These are phyloP conservation scores for Filosporella fistucella DNA, from an alignment of 495 filamentous ascomycete species.

Conservation along the genomic window DNA sequence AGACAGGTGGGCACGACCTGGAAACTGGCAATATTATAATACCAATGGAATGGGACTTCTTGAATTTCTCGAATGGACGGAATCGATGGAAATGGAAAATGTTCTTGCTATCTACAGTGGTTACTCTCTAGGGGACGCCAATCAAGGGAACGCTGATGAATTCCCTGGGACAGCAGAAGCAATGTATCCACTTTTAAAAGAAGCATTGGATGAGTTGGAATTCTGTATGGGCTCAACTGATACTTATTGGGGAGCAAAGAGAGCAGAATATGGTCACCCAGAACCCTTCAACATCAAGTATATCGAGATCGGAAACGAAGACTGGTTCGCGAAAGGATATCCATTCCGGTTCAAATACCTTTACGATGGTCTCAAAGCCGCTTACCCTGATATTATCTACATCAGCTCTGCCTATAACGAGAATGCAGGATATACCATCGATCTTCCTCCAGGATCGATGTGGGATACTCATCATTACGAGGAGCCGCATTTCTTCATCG, in stretches of 20 bases:
- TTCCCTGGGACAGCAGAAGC: constrained; percentile 16
- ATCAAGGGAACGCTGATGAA: constrained; percentile 14
- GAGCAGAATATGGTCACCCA: constrained; percentile 11
- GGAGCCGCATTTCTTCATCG: constrained; percentile 39
- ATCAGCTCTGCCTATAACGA: constrained; percentile 28
- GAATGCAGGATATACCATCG: constrained; percentile 5
- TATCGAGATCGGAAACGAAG: constrained; percentile 43
- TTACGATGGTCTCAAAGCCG: constrained; percentile 42
- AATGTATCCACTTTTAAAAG: constrained; percentile 20
- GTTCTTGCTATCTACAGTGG: constrained; percentile 47
- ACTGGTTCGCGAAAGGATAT: constrained; percentile 34
- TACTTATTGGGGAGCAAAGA: constrained; percentile 9
- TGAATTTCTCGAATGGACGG: constrained; percentile 52
- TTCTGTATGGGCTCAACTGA: constrained; percentile 12
- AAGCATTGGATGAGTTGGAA: constrained; percentile 23
- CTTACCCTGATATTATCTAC: constrained; percentile 46
- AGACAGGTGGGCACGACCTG: constrained; percentile 41
- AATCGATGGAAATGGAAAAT: constrained; percentile 45
- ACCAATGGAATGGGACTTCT: constrained; percentile 45
- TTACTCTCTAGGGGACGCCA: constrained; percentile 36
- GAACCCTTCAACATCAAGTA: constrained; percentile 12
- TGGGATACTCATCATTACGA: constrained; percentile 45
- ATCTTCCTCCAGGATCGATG: constrained; percentile 10
- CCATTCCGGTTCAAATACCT: constrained; percentile 40
- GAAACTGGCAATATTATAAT: constrained; percentile 49